Evolutionary conservation across 768 basidiomycete genomes (phyloP), one percentile per base, ranked within the genome.

Genomic region (Amylocystis lapponica): DNA sequence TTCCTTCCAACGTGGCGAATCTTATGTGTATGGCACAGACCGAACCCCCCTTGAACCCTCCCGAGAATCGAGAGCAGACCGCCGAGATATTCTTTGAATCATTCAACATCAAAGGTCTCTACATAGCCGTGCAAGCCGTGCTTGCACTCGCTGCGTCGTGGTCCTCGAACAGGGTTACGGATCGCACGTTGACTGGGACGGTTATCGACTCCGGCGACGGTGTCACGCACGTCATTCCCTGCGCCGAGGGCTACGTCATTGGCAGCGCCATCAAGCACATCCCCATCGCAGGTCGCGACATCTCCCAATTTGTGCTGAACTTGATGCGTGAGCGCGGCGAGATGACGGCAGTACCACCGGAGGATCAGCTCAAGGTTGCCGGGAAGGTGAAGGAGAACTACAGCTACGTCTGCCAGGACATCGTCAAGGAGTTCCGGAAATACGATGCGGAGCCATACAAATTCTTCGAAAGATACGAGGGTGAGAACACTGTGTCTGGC

Each of bases 51-150:
- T 81, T 99, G 44, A 98, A 99, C 61, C 80, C 95, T 0, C 96
- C 96, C 1, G 96, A 99, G 71, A 99, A 98, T 70, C 77, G 96
- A 56, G 96, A 99, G 66, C 95, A 95, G 64, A 98, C 95, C 0
- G 96, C 96, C 16, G 95, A 98, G 62, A 98, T 98, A 69, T 97
- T 99, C 78, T 99, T 98, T 65, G 96, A 99, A 68, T 95, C 92
- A 0, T 99, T 99, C 81, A 98, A 98, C 67, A 94, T 97, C 70
- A 88, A 93, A 61, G 95, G 95, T 17, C 76, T 97, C 33, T 98
- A 98, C 66, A 98, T 99, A 56, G 96, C 94, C 39, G 96, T 99
- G 0, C 96, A 98, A 63, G 96, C 96, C 27, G 96, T 99, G 5
- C 83, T 99, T 9, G 96, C 96, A 0, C 86, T 99, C 49, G 96